A percentile compares a stretch with the other conserved stretches of the same genome.
Conservation (phyloP, 2,329 filamentous ascomycete species). For the Fusarium keratoplasticum region DNA sequence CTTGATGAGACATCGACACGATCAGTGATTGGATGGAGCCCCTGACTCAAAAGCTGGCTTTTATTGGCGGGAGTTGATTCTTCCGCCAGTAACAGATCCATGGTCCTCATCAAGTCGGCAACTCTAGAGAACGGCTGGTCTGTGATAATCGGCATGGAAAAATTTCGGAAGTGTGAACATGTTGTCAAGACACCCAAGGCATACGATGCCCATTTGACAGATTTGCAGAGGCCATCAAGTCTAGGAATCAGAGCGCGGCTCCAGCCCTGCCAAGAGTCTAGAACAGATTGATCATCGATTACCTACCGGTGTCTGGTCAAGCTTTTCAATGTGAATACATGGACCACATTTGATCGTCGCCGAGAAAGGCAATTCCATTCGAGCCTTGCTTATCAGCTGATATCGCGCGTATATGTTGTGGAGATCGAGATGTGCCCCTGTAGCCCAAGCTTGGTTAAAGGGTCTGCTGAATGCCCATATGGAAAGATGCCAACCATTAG, state of each 20-base stretch:
- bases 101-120: too few species aligned
- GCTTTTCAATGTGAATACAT: neutral
- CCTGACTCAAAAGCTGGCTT: neutral
- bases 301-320: neutral
- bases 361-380: neutral
- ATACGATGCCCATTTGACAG: neutral
- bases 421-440: neutral
- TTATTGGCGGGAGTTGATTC: neutral
- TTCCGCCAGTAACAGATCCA: neutral
- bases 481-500: neutral
- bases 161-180: neutral
- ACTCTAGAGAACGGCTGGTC: neutral
- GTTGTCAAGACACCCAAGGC: neutral
- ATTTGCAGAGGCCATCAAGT: neutral
- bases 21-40: neutral
- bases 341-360: neutral
- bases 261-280: neutral
- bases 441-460: neutral
- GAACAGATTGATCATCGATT: neutral
- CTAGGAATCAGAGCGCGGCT: neutral
- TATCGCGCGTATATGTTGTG: neutral
- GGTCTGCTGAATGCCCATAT: neutral
- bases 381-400: neutral
- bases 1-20: neutral
- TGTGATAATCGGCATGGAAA: neutral